Evolutionary conservation across 73 alveolate genomes (phyloP).

Genomic region (Paramecium pentaurelia): DNA sequence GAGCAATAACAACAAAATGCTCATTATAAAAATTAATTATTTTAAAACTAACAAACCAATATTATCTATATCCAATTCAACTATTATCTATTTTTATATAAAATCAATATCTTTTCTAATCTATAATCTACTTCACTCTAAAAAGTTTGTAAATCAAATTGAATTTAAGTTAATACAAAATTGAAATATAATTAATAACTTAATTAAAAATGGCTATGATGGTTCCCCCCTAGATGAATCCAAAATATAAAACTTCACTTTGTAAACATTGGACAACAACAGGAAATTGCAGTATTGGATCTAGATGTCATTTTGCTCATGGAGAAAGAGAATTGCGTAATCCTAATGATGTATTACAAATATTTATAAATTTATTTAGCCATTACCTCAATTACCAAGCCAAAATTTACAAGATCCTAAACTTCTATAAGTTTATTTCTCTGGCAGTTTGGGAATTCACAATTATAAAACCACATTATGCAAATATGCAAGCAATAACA

Average conservation of each 20-base stretch:
- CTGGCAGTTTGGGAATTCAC: slow-evolving; percentile 20
- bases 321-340: slow-evolving; percentile 80
- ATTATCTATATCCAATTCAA: not conserved
- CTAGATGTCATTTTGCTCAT: slow-evolving; percentile 86
- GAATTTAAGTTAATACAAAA: not conserved
- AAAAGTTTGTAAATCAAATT: not conserved
- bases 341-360: slow-evolving; percentile 57
- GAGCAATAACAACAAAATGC: not conserved
- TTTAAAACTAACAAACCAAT: not conserved
- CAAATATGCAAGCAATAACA: slow-evolving; percentile 68
- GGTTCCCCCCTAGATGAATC: slow-evolving; percentile 54
- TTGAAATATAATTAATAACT: not conserved
- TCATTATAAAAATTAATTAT: not conserved
- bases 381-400: slow-evolving; percentile 52
- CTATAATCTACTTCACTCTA: too few species aligned
- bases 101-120: too few species aligned
- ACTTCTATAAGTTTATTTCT: slow-evolving; percentile 19
- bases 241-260: slow-evolving; percentile 74
- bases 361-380: slow-evolving; percentile 25
- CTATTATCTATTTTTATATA: not conserved
- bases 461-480: slow-evolving; percentile 80
- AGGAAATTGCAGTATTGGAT: slow-evolving; percentile 76
- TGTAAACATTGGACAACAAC: slow-evolving; percentile 72
- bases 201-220: slow-evolving; percentile 34
- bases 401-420: slow-evolving; percentile 29